A percentile compares a stretch with the other conserved stretches of the same genome.
Conservation (phyloP, 176 grass and related monocot genomes). For the Zoysia pacifica region DNA sequence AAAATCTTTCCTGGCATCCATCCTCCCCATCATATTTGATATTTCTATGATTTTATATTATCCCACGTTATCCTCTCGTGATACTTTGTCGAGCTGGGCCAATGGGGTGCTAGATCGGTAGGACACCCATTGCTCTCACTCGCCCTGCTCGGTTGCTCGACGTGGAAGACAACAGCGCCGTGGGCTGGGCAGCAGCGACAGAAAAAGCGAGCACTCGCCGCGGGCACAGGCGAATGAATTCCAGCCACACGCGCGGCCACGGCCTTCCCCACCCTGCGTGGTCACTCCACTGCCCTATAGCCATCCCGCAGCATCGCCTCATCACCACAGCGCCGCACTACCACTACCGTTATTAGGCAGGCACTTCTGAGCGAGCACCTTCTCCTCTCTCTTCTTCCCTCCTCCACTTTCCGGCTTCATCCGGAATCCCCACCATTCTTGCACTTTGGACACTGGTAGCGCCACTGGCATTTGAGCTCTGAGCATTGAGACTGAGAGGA, state of each 20-base stretch:
- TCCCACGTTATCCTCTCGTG: slow-evolving; percentile 57
- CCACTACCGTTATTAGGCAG: slow-evolving; percentile 6
- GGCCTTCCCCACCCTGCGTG: slow-evolving; percentile 17
- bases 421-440: background rate
- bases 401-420: background rate
- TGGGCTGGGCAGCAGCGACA: background rate
- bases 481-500: background rate
- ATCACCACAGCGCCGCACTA: background rate
- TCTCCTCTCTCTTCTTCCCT: background rate
- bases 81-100: slow-evolving; percentile 70
- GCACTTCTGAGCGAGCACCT: background rate
- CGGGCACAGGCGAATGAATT: slow-evolving; percentile 40
- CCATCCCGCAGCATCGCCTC: slow-evolving; percentile 20
- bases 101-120: slow-evolving; percentile 49
- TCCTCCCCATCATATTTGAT: background rate
- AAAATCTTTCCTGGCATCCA: background rate
- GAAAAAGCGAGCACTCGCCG: slow-evolving; percentile 19
- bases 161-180: background rate
- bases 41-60: slow-evolving; percentile 21
- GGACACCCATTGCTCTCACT: slow-evolving; percentile 29
- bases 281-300: slow-evolving; percentile 10
- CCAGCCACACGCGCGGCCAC: slow-evolving; percentile 49
- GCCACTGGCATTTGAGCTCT: slow-evolving; percentile 14
- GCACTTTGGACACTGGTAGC: background rate
- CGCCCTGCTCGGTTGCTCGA: background rate